Evolutionary conservation across 805 yeast genomes (phyloP), one percentile per base, ranked within the genome.

Genomic region (Metschnikowia colocasiae): DNA sequence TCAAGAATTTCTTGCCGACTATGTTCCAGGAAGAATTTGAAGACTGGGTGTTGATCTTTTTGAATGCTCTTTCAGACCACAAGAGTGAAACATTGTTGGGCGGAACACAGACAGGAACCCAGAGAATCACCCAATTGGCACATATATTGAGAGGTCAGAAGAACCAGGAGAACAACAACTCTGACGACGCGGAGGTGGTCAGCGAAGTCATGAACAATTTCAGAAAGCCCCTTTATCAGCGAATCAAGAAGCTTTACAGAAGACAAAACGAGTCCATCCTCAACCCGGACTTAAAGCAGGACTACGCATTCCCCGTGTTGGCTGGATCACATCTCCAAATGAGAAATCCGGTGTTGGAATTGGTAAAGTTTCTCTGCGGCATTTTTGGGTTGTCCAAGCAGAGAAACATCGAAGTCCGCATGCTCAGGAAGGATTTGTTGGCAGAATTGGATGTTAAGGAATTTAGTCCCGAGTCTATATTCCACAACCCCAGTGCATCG

Each of bases 1-100:
- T 94, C 18, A 79, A 80, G 49, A 70, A 79, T 29, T 87, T 80
- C 54, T 67, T 94, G 35, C 97, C 99, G 0, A 63, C 73, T 1
- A 76, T 89, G 15, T 78, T 85, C 51, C 92, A 82, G 58, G 78
- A 77, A 6, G 98, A 94, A 61, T 90, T 94, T 69, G 85, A 83
- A 40, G 94, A 85, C 56, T 94, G 97, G 97, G 69, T 87, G 33
- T 69, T 82, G 37, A 79, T 88, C 50, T 83, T 89, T 58, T 65
- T 91, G 58, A 94, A 87, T 62, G 70, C 85, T 1, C 68, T 89
- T 54, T 71, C 82, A 30, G 80, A 79, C 47, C 68, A 71, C 39
- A 85, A 87, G 53, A 66, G 67, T 12, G 71, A 68, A 2, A 61
- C 62, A 2, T 57, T 69, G 20, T 61, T 66, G 6, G 74, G 76